These are phyloP conservation scores for Ganoderma sinense DNA, from an alignment of 1,284 basidiomycete species.

Conservation along the genomic window DNA sequence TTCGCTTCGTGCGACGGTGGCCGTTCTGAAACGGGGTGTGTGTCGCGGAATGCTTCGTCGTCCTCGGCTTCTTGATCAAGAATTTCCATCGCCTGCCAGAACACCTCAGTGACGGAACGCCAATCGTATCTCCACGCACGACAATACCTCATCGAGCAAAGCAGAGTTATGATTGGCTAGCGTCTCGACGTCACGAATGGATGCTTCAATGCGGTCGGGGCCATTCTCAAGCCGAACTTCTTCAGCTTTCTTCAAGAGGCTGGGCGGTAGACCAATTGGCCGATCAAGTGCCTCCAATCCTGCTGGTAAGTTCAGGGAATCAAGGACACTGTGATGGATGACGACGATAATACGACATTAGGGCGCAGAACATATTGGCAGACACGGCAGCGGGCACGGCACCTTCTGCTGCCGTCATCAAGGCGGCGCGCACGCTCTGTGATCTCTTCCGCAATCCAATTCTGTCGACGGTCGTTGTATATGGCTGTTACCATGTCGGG, in stretches of 20 bases:
- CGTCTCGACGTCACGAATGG: conserved; percentile 77
- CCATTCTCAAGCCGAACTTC: conserved; percentile 87
- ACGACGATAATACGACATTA: not conserved
- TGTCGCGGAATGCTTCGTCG: conserved; percentile 75
- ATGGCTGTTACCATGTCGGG: conserved; percentile 61
- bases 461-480: conserved; percentile 86
- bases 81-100: conserved; percentile 80
- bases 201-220: conserved; percentile 71
- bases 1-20: conserved; percentile 85
- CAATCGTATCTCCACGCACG: not conserved
- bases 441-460: conserved; percentile 77
- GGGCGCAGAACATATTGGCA: not conserved
- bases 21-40: conserved; percentile 53
- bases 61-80: conserved; percentile 91
- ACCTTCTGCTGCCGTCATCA: conserved; percentile 73
- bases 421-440: conserved; percentile 69
- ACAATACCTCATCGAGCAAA: conserved; percentile 76
- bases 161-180: conserved; percentile 70
- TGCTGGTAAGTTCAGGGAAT: conserved; percentile 83
- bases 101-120: not conserved
- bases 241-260: conserved; percentile 86
- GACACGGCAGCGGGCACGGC: conserved; percentile 32
- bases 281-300: conserved; percentile 89
- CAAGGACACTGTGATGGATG: conserved; percentile 61
- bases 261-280: conserved; percentile 89